Base-by-base conservation (phyloP, 1,284 basidiomycete genomes). In the Inonotus hispidus region DNA sequence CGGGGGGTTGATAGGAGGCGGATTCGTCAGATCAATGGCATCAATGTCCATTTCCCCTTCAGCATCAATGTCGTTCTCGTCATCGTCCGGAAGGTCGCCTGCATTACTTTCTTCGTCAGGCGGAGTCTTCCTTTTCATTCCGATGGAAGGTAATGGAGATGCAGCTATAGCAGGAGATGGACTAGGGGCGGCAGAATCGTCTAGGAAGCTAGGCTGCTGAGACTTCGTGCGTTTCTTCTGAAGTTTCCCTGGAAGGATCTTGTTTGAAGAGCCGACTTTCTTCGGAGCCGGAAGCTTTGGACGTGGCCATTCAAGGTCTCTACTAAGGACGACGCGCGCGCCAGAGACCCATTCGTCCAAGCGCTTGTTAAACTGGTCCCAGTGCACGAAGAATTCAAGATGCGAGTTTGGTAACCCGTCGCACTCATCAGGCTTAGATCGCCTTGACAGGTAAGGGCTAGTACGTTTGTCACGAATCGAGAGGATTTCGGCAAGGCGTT, bases 291-390 rank as follows among this genome's bases (percentile, higher is more conserved):
- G 74, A 35, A 79, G 75, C 69, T 92, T 93, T 0, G 96, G 95
- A 69, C 93, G 93, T 1, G 97, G 97, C 95, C 93, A 98, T 72
- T 98, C 93, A 66, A 99, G 83, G 70, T 98, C 95, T 66, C 90
- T 82, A 62, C 80, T 82, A 32, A 95, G 80, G 53, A 98, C 82
- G 62, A 99, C 82, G 37, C 95, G 84, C 2, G 90, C 88, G 16
- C 92, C 93, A 27, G 88, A 79, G n/a, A 99, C 90, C 97, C 97
- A 99, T 66, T 98, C 97, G 73, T 99, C 97, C 56, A 99, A 81
- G 69, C 97, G 94, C 76, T 98, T 97, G 80, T 98, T 98, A 81
- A 97, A 98, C 68, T 93, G 87, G 70, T 96, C 92, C 87, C 95
- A 98, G 71, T 98, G 95, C 39, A 97, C 92, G 71, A 98, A 98